Percentiles rank a stretch among this genome's conserved stretches.
Conservation (phyloP, 352 stramenopile genomes). For the Globisporangium iwayamae region DNA sequence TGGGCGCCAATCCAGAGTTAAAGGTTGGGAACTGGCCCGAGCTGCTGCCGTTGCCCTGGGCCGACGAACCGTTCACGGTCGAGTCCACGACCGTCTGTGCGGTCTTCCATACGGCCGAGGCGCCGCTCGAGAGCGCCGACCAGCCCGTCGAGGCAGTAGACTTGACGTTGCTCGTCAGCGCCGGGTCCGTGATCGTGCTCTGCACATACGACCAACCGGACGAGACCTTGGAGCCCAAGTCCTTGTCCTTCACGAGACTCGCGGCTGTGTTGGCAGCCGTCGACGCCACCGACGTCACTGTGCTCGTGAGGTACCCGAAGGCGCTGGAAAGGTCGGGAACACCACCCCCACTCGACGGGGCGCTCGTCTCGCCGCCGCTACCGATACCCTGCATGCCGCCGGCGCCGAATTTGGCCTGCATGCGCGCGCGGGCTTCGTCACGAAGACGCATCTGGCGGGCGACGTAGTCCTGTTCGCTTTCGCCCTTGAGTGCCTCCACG, state of each 20-base stretch:
- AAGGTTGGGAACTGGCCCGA: constrained; percentile 47
- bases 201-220: constrained; percentile 77
- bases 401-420: constrained; percentile 78
- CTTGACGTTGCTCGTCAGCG: constrained; percentile 73
- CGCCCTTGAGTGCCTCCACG: constrained; percentile 78
- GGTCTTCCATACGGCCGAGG: constrained; percentile 60
- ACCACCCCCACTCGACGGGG: constrained; percentile 30
- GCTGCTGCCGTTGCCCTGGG: constrained; percentile 14
- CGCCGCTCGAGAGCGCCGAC: constrained; percentile 65
- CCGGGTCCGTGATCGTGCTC: constrained; percentile 66
- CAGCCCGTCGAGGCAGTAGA: constrained; percentile 72
- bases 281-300: constrained; percentile 42
- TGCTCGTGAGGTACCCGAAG: constrained; percentile 73
- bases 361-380: constrained; percentile 58
- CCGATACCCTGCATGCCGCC: constrained; percentile 78
- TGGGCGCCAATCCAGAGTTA: constrained; percentile 51
- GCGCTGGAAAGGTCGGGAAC: constrained; percentile 60
- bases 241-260: constrained; percentile 72
- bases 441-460: constrained; percentile 65
- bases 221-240: constrained; percentile 73
- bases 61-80: constrained; percentile 21
- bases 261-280: constrained; percentile 56
- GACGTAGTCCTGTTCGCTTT: constrained; percentile 77
- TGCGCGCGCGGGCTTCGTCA: constrained; percentile 72
- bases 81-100: constrained; percentile 59